Evolutionary conservation across 805 yeast genomes (phyloP).

Genomic region (Starmerella ratchasimensis): DNA sequence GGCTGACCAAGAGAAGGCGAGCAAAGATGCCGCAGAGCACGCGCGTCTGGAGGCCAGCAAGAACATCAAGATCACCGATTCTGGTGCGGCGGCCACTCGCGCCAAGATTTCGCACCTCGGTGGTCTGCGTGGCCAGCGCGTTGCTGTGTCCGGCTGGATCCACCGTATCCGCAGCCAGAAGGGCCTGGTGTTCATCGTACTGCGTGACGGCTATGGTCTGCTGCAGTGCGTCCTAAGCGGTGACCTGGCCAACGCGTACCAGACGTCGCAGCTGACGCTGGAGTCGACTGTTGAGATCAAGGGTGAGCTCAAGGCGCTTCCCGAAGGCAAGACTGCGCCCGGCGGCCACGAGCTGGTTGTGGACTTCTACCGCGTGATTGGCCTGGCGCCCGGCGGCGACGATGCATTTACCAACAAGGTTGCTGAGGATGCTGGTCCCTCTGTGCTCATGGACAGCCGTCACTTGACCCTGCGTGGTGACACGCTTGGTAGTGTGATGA

Average conservation of each 20-base stretch:
- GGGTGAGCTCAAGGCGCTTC: conserved; percentile 71
- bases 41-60: conserved; percentile 66
- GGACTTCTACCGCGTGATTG: conserved; percentile 79
- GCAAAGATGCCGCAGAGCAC: conserved; percentile 46
- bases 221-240: conserved; percentile 81
- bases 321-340: conserved; percentile 94
- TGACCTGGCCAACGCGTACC: conserved; percentile 81
- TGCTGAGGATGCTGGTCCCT: conserved; percentile 87
- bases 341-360: conserved; percentile 91
- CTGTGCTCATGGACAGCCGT: conserved; percentile 83
- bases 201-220: conserved; percentile 91
- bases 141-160: conserved; percentile 82
- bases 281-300: conserved; percentile 72
- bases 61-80: conserved; percentile 61
- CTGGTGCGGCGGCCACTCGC: conserved; percentile 56
- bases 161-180: conserved; percentile 90
- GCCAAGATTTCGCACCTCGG: conserved; percentile 50
- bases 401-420: conserved; percentile 90
- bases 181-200: conserved; percentile 76
- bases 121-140: conserved; percentile 51
- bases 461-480: conserved; percentile 96
- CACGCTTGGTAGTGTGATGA: conserved; percentile 80
- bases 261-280: conserved; percentile 69
- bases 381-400: conserved; percentile 92
- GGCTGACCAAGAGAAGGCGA: conserved; percentile 40